Conservation (phyloP, 805 yeast species). For the Hanseniaspora guilliermondii region DNA sequence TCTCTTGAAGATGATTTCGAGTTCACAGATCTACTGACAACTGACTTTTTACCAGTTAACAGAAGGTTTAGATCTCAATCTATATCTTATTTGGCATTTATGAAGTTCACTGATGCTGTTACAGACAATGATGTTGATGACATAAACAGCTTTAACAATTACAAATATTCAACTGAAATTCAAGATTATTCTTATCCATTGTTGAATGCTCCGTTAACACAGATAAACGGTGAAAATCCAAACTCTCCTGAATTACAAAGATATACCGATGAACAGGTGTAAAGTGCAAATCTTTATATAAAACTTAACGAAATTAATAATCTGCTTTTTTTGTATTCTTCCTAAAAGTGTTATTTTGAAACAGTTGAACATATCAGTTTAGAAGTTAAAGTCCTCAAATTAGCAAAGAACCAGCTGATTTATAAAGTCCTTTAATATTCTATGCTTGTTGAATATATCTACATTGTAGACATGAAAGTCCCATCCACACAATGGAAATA, state of each 20-base stretch:
- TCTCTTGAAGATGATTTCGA: slow-evolving; percentile 15
- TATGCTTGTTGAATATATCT: neutral
- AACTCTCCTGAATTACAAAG: neutral
- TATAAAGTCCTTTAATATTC: slow-evolving; percentile 2
- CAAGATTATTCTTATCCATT: slow-evolving; percentile 67
- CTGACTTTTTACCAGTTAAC: neutral
- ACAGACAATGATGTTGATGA: slow-evolving; percentile 10
- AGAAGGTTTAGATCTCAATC: slow-evolving; percentile 6
- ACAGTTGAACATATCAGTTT: no score
- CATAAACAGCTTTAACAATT: neutral
- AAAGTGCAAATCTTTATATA: neutral
- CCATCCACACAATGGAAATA: neutral
- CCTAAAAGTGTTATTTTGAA: neutral
- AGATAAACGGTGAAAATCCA: neutral
- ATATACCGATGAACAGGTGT: slow-evolving; percentile 3
- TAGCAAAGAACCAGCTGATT: slow-evolving; percentile 7
- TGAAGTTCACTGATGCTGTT: slow-evolving; percentile 1
- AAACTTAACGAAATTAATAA: no score
- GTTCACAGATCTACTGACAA: slow-evolving; percentile 18
- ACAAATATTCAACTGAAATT: slow-evolving; percentile 19
- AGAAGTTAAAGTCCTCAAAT: neutral
- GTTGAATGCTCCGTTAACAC: slow-evolving; percentile 54
- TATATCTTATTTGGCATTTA: slow-evolving; percentile 1
- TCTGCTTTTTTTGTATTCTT: no score
- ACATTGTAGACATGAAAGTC: neutral